Conservation (phyloP, 2,329 filamentous ascomycete genomes). For the Exophiala phaeomuriformis region DNA sequence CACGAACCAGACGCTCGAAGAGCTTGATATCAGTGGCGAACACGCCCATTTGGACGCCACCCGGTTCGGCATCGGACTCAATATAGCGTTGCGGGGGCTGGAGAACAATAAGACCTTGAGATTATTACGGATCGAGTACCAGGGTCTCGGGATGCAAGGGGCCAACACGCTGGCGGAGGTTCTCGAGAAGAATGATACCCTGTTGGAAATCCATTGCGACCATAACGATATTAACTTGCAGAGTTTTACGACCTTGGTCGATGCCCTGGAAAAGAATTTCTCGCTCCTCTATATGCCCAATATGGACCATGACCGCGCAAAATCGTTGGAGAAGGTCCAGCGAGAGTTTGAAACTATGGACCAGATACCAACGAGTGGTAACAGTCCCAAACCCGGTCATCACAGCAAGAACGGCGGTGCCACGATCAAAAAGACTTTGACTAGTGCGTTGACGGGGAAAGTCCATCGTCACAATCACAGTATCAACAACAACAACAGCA, state of each 20-base stretch:
- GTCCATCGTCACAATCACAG: conserved; percentile 5
- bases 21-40: conserved; percentile 64
- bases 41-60: conserved; percentile 64
- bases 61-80: conserved; percentile 61
- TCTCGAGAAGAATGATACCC: conserved; percentile 54
- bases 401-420: conserved; percentile 29
- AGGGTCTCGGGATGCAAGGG: conserved; percentile 62
- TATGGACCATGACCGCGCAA: conserved; percentile 55
- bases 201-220: conserved; percentile 62
- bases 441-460: conserved; percentile 34
- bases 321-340: conserved; percentile 54
- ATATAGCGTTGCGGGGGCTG: conserved; percentile 57
- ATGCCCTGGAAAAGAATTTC: conserved; percentile 59
- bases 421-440: conserved; percentile 40
- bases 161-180: conserved; percentile 63
- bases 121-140: conserved; percentile 58
- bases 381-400: conserved; percentile 32
- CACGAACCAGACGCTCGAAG: conserved; percentile 58
- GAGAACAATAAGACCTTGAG: conserved; percentile 57
- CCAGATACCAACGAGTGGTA: not conserved
- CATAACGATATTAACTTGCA: conserved; percentile 60
- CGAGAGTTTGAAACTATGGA: conserved; percentile 48
- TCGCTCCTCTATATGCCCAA: conserved; percentile 55
- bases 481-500: conserved; percentile 8
- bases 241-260: conserved; percentile 58